Conservation (phyloP, 305 asterid genomes). For the Striga hermonthica region DNA sequence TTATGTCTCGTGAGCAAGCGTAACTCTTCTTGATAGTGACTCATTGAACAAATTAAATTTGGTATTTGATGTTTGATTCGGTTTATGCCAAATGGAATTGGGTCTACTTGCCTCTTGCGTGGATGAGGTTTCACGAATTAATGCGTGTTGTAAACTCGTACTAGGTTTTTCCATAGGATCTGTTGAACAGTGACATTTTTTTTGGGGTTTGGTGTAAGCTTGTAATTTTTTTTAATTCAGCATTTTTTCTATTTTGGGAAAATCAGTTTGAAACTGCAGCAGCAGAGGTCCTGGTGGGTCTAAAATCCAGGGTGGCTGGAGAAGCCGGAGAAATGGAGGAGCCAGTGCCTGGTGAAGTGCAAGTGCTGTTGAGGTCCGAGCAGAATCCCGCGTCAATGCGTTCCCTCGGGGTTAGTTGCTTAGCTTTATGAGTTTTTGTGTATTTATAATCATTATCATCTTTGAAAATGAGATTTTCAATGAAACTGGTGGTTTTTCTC, state of each 20-base stretch:
- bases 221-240: no score
- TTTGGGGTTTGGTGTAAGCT: no score
- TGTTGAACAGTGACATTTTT: no score
- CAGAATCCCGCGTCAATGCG: slow-evolving; percentile 87
- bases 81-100: no score
- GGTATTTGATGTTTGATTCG: no score
- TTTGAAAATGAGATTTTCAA: slow-evolving; percentile 3
- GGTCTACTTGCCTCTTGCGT: neutral
- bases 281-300: slow-evolving; percentile 79
- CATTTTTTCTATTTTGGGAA: neutral
- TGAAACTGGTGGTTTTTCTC: slow-evolving; percentile 8
- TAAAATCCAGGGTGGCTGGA: slow-evolving; percentile 74
- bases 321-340: slow-evolving; percentile 90
- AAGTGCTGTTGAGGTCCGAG: slow-evolving; percentile 82
- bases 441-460: slow-evolving; percentile 1
- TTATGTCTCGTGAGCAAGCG: neutral
- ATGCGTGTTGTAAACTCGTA: neutral
- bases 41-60: neutral
- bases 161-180: neutral
- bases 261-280: slow-evolving; percentile 90
- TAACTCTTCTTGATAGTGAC: neutral
- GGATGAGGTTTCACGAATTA: no score
- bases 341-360: slow-evolving; percentile 90
- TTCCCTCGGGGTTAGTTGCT: slow-evolving; percentile 76
- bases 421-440: neutral